A percentile compares a stretch with the other conserved stretches of the same genome.
phyloP scores from a whole-genome alignment of 192 early-diverging fungal genomes.

The Gryganskiella cystojenkinii region DNA sequence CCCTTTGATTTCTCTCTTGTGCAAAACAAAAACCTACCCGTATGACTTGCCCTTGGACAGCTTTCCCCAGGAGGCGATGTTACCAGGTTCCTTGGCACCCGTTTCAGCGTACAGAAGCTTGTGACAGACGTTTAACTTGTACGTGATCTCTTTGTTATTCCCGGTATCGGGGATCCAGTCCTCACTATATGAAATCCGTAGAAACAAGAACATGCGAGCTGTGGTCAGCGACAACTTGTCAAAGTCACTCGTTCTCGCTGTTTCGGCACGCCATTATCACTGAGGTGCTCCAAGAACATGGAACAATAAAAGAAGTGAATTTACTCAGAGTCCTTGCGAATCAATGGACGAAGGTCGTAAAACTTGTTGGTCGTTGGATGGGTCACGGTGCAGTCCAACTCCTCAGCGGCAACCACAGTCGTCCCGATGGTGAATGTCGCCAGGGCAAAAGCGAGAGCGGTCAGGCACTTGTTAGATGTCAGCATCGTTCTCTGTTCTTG shows the following conservation, averaged over 20 bases:
- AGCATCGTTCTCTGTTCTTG: no score
- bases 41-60: conserved; percentile 38
- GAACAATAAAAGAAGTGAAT: no score
- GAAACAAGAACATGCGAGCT: not conserved
- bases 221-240: no score
- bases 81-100: conserved; percentile 34
- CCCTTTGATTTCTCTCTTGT: no score
- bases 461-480: conserved; percentile 17
- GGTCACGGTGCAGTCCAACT: conserved; percentile 36
- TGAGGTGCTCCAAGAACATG: not conserved
- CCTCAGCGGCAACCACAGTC: conserved; percentile 19
- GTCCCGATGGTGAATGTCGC: not conserved
- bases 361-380: conserved; percentile 39
- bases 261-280: not conserved
- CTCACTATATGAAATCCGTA: conserved; percentile 11
- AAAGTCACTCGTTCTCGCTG: not conserved
- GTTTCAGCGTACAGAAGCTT: conserved; percentile 21
- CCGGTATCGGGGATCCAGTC: conserved; percentile 43
- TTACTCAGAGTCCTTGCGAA: conserved; percentile 42
- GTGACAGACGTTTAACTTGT: conserved; percentile 44
- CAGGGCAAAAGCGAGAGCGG: conserved; percentile 16
- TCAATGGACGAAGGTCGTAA: conserved; percentile 43
- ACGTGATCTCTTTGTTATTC: conserved; percentile 15
- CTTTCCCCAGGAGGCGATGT: conserved; percentile 47
- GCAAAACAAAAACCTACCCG: no score